Conservation (phyloP, 768 basidiomycete genomes). For the Agaricus subrufescens region DNA sequence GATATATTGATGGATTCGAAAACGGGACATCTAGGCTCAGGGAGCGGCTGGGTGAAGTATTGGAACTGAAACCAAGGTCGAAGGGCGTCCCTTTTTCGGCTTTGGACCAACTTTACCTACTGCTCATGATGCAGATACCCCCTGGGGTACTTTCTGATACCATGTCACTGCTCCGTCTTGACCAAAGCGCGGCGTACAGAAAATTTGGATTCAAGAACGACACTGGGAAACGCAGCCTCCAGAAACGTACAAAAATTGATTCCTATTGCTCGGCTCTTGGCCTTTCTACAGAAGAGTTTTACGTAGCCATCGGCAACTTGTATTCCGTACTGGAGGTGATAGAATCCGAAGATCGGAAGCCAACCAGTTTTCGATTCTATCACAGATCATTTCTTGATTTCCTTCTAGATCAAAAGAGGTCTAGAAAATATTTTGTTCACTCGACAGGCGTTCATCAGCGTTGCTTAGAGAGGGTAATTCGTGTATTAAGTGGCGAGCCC, state of each 20-base stretch:
- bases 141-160: not conserved
- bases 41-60: no score
- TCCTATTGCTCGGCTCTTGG: not conserved
- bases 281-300: not conserved
- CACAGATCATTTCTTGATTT: not conserved
- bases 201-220: no score
- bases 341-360: not conserved
- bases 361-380: not conserved
- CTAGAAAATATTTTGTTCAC: no score
- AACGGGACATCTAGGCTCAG: no score
- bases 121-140: not conserved
- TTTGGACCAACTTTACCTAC: not conserved
- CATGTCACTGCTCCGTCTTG: not conserved
- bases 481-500: no score
- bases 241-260: not conserved
- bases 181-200: not conserved
- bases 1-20: constrained; percentile 13
- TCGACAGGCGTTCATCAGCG: no score
- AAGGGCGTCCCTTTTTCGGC: not conserved
- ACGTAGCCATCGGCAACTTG: not conserved
- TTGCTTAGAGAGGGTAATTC: no score
- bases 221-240: no score
- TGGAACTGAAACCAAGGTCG: not conserved
- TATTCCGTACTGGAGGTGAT: not conserved
- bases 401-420: not conserved